Conservation (phyloP, 2,329 filamentous ascomycete genomes). For the Penicillium sp. region DNA sequence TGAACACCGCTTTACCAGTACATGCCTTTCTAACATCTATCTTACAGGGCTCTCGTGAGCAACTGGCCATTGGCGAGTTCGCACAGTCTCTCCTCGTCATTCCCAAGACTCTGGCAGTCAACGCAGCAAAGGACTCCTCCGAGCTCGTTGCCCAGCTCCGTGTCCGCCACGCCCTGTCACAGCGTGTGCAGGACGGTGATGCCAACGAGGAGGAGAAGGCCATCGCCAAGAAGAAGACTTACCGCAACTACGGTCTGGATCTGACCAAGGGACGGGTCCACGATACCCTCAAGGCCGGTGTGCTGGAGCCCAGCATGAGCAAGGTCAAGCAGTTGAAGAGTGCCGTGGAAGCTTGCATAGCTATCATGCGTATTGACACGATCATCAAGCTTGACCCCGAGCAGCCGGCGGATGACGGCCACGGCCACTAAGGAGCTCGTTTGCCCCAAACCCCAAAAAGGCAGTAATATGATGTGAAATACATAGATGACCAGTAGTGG, state of each 20-base stretch:
- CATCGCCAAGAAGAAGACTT: slow-evolving; percentile 90
- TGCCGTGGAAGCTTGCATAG: slow-evolving; percentile 96
- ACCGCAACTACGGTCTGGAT: slow-evolving; percentile 98
- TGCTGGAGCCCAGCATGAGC: slow-evolving; percentile 95
- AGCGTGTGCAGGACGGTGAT: slow-evolving; percentile 86
- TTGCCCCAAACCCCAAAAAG: slow-evolving; percentile 20
- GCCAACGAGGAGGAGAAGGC: slow-evolving; percentile 78
- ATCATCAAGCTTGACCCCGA: slow-evolving; percentile 97
- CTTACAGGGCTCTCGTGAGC: slow-evolving; percentile 77
- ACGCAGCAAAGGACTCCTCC: slow-evolving; percentile 93
- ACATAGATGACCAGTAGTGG: slow-evolving; percentile 27
- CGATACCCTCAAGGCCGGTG: slow-evolving; percentile 91
- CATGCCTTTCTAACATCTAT: slow-evolving; percentile 8
- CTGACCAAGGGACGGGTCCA: slow-evolving; percentile 85
- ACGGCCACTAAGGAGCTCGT: slow-evolving; percentile 67
- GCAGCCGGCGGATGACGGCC: slow-evolving; percentile 77
- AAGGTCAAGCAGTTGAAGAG: slow-evolving; percentile 98
- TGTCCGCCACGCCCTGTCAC: slow-evolving; percentile 88
- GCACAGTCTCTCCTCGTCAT: slow-evolving; percentile 92
- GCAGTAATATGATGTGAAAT: slow-evolving; percentile 39
- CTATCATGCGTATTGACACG: slow-evolving; percentile 99
- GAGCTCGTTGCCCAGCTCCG: slow-evolving; percentile 95
- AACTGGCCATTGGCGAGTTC: slow-evolving; percentile 97
- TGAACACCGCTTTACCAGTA: background rate
- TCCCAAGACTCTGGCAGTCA: slow-evolving; percentile 94